Evolutionary conservation across 2,329 filamentous ascomycete genomes (phyloP), one percentile per base, ranked within the genome.

Genomic region (Pseudodiploospora longispora): DNA sequence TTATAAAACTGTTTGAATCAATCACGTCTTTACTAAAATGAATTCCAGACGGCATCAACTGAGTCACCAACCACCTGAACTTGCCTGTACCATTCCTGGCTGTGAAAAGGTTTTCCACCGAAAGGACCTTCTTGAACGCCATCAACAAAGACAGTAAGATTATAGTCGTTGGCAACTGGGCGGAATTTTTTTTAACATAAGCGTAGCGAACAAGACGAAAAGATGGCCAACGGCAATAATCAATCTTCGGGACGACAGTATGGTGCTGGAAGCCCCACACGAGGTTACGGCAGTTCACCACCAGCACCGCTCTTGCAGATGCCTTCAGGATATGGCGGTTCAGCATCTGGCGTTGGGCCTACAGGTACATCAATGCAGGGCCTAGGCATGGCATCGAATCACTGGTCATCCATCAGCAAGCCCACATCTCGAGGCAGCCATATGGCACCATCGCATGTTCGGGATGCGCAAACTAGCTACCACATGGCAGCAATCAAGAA

Each of bases 61-160:
- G 34, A 79, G 76, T 52, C 78, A 82, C 57, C 66, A 72, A 44
- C 72, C 68, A 41, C 75, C 79, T 28, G 66, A 68, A 36, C 70
- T 71, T 52, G 61, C 62, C 33, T 83, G 79, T 49, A 64, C 60
- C 3, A 67, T 71, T 44, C 67, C 70, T 10, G 71, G 74, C 34
- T 83, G 79, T 56, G 75, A 72, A 34, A 73, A 72, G 48, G 65
- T 68, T 10, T 82, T 83, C 49, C 72, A 80, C 50, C 71, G 79
- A 43, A 69, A 72, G 38, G 79, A 83, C 56, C 61, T 83, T 8
- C 65, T 82, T 12, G 67, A 74, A n/a, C 73, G 79, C 33, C 79
- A 83, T 53, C 52, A 61, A n/a, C 62, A 63, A 43, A 59, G 57
- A 52, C 63, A 66, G 64, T 66, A 59, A 52, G 63, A 54, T 4